Percentiles rank a stretch among this genome's conserved stretches.
Evolutionary conservation across 208 protist species (phyloP).

Genomic region (Herpetomonas tarakana): DNA sequence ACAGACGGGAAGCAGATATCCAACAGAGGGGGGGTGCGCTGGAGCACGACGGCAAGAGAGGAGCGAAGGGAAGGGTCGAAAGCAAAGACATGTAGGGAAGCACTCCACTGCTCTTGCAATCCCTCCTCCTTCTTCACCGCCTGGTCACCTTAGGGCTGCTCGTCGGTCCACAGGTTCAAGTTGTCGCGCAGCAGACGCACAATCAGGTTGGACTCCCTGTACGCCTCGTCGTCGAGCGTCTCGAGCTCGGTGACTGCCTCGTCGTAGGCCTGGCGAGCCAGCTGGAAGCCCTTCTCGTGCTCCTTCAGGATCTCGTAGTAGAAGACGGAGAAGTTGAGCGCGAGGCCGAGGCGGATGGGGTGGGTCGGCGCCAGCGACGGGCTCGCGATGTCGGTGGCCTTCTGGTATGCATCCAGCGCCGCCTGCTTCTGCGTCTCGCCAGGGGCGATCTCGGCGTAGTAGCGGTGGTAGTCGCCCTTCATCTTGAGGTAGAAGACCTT

Average conservation of each 20-base stretch:
- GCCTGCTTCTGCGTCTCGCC: slow-evolving; percentile 83
- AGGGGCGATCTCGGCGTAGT: slow-evolving; percentile 97
- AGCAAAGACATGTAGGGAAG: too few species aligned
- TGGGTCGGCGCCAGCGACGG: slow-evolving; percentile 93
- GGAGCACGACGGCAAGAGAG: too few species aligned
- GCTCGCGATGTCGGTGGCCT: slow-evolving; percentile 86
- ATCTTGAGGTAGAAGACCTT: slow-evolving; percentile 97
- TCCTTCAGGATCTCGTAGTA: slow-evolving; percentile 99
- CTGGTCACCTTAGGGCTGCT: slow-evolving; percentile 52
- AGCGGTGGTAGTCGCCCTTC: slow-evolving; percentile 97
- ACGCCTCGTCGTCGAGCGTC: slow-evolving; percentile 96
- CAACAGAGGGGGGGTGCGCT: too few species aligned
- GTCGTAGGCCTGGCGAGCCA: slow-evolving; percentile 94
- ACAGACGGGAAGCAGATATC: too few species aligned
- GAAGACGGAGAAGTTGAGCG: slow-evolving; percentile 99
- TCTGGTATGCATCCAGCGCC: slow-evolving; percentile 88
- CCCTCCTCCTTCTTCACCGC: too few species aligned
- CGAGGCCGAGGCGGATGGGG: slow-evolving; percentile 99
- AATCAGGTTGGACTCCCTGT: slow-evolving; percentile 99
- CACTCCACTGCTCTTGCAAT: too few species aligned
- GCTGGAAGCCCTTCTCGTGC: slow-evolving; percentile 92
- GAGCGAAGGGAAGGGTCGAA: too few species aligned
- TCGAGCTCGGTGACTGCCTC: slow-evolving; percentile 97
- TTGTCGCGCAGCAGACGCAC: slow-evolving; percentile 99
- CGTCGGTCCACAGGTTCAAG: slow-evolving; percentile 98